These are phyloP conservation scores for Babesia divergens DNA, from an alignment of 169 alveolate genomes.

Conservation along the genomic window DNA sequence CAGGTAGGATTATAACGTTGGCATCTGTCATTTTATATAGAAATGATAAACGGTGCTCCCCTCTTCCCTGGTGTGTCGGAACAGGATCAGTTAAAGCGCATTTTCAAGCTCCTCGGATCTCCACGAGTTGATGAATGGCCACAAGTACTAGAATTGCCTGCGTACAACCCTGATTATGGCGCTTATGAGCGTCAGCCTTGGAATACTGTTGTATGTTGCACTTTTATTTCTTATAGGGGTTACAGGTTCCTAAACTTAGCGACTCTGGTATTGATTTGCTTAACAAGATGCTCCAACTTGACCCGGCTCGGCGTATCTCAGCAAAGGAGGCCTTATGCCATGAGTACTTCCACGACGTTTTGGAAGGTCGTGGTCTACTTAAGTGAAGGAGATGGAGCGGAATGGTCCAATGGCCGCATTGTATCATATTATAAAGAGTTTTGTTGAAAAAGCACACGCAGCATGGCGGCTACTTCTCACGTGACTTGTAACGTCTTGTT, in stretches of 20 bases:
- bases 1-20: constrained; percentile 63
- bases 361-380: constrained; percentile 13
- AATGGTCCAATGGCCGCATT: not conserved
- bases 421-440: not conserved
- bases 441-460: not conserved
- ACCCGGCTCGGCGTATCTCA: constrained; percentile 93
- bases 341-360: constrained; percentile 88
- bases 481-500: not conserved
- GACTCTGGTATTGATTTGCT: constrained; percentile 87
- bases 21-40: constrained; percentile 54
- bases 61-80: constrained; percentile 96
- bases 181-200: constrained; percentile 72
- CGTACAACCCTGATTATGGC: constrained; percentile 84
- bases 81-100: constrained; percentile 94
- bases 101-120: constrained; percentile 94
- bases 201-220: constrained; percentile 64
- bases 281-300: constrained; percentile 88
- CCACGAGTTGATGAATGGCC: constrained; percentile 92
- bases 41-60: constrained; percentile 96
- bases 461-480: not conserved
- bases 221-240: not conserved
- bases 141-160: constrained; percentile 88
- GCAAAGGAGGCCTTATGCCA: constrained; percentile 94
- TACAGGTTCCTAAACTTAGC: constrained; percentile 72
- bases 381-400: not conserved